phyloP scores from a whole-genome alignment of 768 basidiomycete species.

The Clavulina sp. region DNA sequence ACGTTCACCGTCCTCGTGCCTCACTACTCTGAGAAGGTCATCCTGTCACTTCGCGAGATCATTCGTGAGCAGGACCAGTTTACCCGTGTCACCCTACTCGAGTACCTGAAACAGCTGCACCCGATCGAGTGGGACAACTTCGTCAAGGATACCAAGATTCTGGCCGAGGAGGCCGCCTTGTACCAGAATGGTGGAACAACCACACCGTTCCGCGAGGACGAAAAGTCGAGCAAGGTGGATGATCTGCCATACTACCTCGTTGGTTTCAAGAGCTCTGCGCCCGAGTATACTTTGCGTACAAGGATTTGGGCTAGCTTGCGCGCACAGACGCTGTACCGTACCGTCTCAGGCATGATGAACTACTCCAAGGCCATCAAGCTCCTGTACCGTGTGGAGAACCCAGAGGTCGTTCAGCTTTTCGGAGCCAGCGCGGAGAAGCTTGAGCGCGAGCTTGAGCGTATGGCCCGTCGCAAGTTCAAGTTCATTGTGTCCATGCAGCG shows the following conservation, averaged over 20 bases:
- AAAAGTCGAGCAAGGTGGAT: conserved; percentile 71
- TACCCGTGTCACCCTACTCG: conserved; percentile 88
- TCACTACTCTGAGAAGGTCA: conserved; percentile 98
- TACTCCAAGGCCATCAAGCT: conserved; percentile 99
- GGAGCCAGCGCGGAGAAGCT: conserved; percentile 99
- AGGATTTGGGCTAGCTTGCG: conserved; percentile 98
- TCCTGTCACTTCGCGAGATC: conserved; percentile 91
- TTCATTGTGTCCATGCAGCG: conserved; percentile 99
- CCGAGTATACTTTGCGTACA: conserved; percentile 95
- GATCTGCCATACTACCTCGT: conserved; percentile 97
- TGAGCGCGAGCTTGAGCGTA: conserved; percentile 89
- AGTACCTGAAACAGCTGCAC: conserved; percentile 96
- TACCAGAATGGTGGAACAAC: conserved; percentile 40
- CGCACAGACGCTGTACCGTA: conserved; percentile 95
- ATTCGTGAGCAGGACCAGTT: conserved; percentile 97
- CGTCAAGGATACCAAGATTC: conserved; percentile 97
- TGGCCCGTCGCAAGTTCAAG: conserved; percentile 97
- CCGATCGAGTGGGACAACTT: conserved; percentile 99
- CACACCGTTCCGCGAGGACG: conserved; percentile 43
- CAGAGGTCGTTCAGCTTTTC: conserved; percentile 93
- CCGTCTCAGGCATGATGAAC: conserved; percentile 99
- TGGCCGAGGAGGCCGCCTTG: conserved; percentile 86
- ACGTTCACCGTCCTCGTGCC: conserved; percentile 97
- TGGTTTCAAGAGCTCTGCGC: conserved; percentile 96
- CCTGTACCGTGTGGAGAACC: conserved; percentile 96